Conservation (phyloP, 768 basidiomycete species). For the Russula virescens region DNA sequence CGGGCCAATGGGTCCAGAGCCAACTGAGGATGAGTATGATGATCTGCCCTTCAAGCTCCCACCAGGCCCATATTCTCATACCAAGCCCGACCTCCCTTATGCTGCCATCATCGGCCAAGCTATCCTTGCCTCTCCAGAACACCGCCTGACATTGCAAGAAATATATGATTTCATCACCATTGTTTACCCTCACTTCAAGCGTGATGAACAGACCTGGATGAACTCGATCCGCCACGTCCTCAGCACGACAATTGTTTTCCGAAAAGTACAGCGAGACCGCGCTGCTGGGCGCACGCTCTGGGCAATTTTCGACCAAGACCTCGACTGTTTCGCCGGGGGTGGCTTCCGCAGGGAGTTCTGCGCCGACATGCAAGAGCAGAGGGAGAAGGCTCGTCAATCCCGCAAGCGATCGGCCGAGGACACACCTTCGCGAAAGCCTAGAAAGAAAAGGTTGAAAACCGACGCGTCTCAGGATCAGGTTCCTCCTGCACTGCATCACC, state of each 20-base stretch:
- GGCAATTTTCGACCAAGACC: constrained; percentile 79
- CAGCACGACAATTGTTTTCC: constrained; percentile 86
- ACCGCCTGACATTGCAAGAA: constrained; percentile 86
- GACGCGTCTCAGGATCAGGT: constrained; percentile 19
- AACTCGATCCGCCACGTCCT: constrained; percentile 97
- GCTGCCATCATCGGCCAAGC: constrained; percentile 96
- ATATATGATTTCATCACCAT: constrained; percentile 96
- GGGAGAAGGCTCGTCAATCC: constrained; percentile 23
- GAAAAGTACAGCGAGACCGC: constrained; percentile 75
- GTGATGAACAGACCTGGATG: constrained; percentile 94
- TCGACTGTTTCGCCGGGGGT: constrained; percentile 78
- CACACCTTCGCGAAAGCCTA: constrained; percentile 27
- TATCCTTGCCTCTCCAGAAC: constrained; percentile 75
- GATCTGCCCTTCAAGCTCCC: constrained; percentile 72
- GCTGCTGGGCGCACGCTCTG: constrained; percentile 78
- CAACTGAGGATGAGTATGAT: constrained; percentile 60
- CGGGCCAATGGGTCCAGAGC: constrained; percentile 64
- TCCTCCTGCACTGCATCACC: constrained; percentile 3
- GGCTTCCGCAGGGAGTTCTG: constrained; percentile 67
- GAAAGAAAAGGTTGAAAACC: constrained; percentile 29
- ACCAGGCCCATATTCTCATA: constrained; percentile 71
- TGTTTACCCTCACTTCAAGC: constrained; percentile 89
- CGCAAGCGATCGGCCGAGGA: constrained; percentile 24
- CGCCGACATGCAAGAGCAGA: constrained; percentile 35
- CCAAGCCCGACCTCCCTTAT: constrained; percentile 85